Evolutionary conservation across 78 protist genomes (phyloP).

Genomic region (Chrysochromulina tobinii): DNA sequence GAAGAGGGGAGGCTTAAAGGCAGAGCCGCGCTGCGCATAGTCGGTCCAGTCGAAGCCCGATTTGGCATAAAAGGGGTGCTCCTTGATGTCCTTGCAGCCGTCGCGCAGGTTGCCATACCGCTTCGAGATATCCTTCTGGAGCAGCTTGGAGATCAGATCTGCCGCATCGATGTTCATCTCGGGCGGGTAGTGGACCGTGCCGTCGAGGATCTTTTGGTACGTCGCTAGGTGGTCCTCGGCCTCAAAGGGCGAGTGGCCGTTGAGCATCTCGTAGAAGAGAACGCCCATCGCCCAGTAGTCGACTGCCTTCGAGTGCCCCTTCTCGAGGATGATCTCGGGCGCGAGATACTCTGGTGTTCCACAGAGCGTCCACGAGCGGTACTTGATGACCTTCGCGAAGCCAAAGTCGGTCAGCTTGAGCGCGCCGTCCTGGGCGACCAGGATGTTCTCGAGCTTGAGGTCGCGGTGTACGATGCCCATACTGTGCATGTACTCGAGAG

Average conservation of each 20-base stretch:
- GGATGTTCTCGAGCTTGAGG: constrained; percentile 76
- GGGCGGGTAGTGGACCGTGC: background rate
- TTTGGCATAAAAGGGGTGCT: constrained; percentile 17
- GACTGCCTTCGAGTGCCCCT: constrained; percentile 49
- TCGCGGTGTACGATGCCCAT: constrained; percentile 69
- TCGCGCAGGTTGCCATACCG: constrained; percentile 31
- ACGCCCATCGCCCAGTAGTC: constrained; percentile 67
- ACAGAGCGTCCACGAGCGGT: constrained; percentile 32
- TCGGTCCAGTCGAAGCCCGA: constrained; percentile 12
- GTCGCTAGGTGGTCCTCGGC: constrained; percentile 8
- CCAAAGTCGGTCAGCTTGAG: constrained; percentile 77
- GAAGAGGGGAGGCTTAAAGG: background rate
- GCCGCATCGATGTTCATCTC: background rate
- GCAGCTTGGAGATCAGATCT: background rate
- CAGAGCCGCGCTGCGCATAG: background rate
- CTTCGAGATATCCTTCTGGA: constrained; percentile 1
- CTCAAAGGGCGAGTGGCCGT: constrained; percentile 48
- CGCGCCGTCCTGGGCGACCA: constrained; percentile 67
- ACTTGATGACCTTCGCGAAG: constrained; percentile 48
- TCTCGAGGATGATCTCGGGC: constrained; percentile 41
- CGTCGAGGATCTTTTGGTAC: constrained; percentile 13
- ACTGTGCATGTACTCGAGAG: constrained; percentile 71
- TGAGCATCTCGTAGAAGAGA: constrained; percentile 40
- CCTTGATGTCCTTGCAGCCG: constrained; percentile 39
- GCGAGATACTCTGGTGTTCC: constrained; percentile 59